Evolutionary conservation across 2,329 filamentous ascomycete genomes (phyloP), one percentile per base, ranked within the genome.

Genomic region (Teratosphaeriaceae sp.): DNA sequence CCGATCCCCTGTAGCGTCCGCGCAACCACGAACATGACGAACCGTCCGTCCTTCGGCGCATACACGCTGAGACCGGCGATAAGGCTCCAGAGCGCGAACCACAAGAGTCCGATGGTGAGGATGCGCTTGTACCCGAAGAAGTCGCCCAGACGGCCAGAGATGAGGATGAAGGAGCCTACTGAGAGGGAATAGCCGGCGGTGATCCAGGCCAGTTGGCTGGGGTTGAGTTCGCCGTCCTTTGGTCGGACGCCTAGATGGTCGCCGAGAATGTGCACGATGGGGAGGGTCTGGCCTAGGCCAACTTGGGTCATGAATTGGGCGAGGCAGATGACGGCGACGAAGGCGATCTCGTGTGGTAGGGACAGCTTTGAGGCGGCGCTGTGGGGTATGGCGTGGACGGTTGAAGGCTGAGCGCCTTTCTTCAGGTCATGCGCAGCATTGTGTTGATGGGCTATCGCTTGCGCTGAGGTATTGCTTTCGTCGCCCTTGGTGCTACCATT

Each of bases 1-100:
- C 81, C 82, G 16, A 82, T 70, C 0, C 78, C 72, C 33, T 59
- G 53, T 21, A 67, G 31, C 1, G 40, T 65, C 29, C 64, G 49
- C 1, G 59, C 52, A 29, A 64, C 60, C 19, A 59, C 57, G 42
- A 67, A 66, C 6, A 67, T 50, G 1, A 64, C 56, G 20, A 27
- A 66, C 20, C n/a, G n/a, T n/a, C n/a, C n/a, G 11, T 42, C 15
- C 12, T 57, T 52, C 4, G 53, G 52, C 1, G 56, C 54, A 46
- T 69, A 38, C 12, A 57, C 18, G 64, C 62, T 60, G 16, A 72
- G 60, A 1, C 73, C 74, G 3, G 66, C 65, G 16, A 74, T 51
- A 9, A 73, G 45, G 12, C 68, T 70, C 66, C 69, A 75, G 1
- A 74, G 18, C 0, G 64, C 67, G 46, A 74, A 72, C 71, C 72